Percentiles rank a stretch among this genome's conserved stretches.
Evolutionary conservation across 2,329 filamentous ascomycete genomes (phyloP).

Genomic region (Beauveria caledonica): DNA sequence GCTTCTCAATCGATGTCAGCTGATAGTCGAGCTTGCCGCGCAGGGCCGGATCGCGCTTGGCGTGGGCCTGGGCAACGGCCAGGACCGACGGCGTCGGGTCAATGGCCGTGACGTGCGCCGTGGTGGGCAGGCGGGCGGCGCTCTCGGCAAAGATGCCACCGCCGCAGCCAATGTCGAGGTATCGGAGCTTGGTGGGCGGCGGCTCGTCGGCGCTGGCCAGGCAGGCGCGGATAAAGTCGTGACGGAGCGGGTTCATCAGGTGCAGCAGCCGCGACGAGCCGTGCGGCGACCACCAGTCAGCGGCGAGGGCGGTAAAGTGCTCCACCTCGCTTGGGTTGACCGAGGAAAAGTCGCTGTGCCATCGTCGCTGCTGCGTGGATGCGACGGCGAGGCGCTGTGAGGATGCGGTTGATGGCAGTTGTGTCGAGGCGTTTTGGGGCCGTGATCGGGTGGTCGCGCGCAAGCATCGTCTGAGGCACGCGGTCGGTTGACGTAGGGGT

Average conservation of each 20-base stretch:
- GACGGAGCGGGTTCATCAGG: conserved; percentile 94
- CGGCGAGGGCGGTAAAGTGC: conserved; percentile 90
- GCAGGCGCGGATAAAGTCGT: conserved; percentile 80
- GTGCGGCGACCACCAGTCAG: conserved; percentile 94
- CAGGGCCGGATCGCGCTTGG: conserved; percentile 63
- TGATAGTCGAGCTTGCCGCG: conserved; percentile 58
- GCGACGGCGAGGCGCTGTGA: not conserved
- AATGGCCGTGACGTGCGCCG: conserved; percentile 61
- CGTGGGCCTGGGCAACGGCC: conserved; percentile 67
- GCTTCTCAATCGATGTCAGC: conserved; percentile 68
- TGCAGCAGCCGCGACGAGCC: conserved; percentile 88
- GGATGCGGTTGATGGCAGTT: not conserved
- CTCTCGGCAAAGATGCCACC: conserved; percentile 94
- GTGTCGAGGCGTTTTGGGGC: not conserved
- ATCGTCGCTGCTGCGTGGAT: not conserved
- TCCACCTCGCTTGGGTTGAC: conserved; percentile 85
- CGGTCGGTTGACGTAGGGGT: not conserved
- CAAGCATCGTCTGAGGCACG: not conserved
- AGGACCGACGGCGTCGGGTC: conserved; percentile 71
- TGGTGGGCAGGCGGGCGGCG: conserved; percentile 60
- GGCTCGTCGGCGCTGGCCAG: conserved; percentile 42
- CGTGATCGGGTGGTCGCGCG: not conserved
- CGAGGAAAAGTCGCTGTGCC: conserved; percentile 44
- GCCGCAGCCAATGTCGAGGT: conserved; percentile 90
- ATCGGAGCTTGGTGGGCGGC: conserved; percentile 39